phyloP scores from a whole-genome alignment of 2,329 filamentous ascomycete genomes.

The Fusarium sp. region DNA sequence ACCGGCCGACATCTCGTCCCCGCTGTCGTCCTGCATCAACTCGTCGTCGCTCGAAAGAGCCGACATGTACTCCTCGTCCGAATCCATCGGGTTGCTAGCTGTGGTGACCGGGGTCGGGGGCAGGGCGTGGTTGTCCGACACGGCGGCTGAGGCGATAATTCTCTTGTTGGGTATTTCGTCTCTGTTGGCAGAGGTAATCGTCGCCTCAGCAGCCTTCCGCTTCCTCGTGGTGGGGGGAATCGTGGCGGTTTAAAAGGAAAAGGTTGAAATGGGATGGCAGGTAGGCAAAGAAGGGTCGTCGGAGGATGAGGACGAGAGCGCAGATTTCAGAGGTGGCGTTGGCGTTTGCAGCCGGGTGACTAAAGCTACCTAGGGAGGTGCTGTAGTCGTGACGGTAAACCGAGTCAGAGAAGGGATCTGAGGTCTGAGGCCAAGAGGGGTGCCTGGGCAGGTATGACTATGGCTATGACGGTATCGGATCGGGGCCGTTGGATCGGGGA shows the following conservation, averaged over 20 bases:
- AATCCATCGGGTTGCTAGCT: constrained; percentile 81
- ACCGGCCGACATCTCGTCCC: constrained; percentile 72
- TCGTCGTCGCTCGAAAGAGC: constrained; percentile 80
- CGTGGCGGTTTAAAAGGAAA: constrained; percentile 54
- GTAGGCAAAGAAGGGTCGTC: not conserved
- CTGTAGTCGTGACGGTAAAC: constrained; percentile 30
- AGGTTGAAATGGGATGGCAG: constrained; percentile 1
- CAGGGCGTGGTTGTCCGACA: constrained; percentile 53
- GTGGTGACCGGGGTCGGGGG: constrained; percentile 70
- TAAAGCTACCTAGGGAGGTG: constrained; percentile 13
- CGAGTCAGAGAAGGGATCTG: constrained; percentile 30
- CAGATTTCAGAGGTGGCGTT: constrained; percentile 35
- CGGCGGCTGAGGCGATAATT: constrained; percentile 66
- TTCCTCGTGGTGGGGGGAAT: constrained; percentile 72
- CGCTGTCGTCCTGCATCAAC: constrained; percentile 81
- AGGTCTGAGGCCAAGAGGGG: not conserved
- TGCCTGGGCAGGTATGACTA: constrained; percentile 25
- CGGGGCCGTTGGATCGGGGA: constrained; percentile 28
- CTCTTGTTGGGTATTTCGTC: constrained; percentile 63
- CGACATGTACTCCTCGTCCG: constrained; percentile 94
- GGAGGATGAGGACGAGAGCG: constrained; percentile 22
- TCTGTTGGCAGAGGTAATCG: constrained; percentile 61
- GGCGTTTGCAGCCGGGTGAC: constrained; percentile 38
- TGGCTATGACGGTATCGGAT: constrained; percentile 33
- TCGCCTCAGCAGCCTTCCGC: constrained; percentile 75